These are phyloP conservation scores for Aaosphaeria pasadenensis DNA, from an alignment of 2,329 filamentous ascomycete genomes.

Conservation along the genomic window DNA sequence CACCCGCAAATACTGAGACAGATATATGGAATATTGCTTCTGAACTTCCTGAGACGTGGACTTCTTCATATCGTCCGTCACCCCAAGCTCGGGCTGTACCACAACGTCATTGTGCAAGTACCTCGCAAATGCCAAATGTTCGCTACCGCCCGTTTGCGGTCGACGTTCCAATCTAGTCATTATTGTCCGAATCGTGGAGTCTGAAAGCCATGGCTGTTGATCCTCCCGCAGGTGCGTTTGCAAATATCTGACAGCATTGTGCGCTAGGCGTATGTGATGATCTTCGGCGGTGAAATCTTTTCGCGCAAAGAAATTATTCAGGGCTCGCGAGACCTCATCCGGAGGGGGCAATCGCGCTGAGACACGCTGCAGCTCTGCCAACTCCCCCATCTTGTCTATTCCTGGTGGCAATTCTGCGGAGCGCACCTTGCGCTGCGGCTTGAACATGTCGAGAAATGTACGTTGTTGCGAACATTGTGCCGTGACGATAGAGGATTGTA, in stretches of 20 bases:
- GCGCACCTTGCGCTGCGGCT: slow-evolving; percentile 57
- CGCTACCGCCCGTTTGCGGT: slow-evolving; percentile 34
- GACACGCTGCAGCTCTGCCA: slow-evolving; percentile 61
- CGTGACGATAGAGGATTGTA: slow-evolving; percentile 17
- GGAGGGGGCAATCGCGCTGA: slow-evolving; percentile 62
- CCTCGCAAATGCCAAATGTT: slow-evolving; percentile 41
- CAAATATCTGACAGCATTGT: slow-evolving; percentile 61
- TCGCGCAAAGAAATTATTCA: slow-evolving; percentile 26
- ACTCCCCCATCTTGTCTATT: slow-evolving; percentile 67
- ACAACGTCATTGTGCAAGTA: slow-evolving; percentile 28
- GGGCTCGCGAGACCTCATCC: slow-evolving; percentile 53
- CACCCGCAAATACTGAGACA: background rate
- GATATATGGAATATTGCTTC: background rate
- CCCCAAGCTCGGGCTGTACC: slow-evolving; percentile 4
- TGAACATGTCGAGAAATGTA: slow-evolving; percentile 64
- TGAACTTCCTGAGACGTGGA: background rate
- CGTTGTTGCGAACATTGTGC: slow-evolving; percentile 42
- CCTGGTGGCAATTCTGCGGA: slow-evolving; percentile 66
- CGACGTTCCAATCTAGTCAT: slow-evolving; percentile 35
- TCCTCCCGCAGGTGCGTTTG: slow-evolving; percentile 29
- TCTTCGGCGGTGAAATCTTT: slow-evolving; percentile 22
- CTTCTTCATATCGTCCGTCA: background rate
- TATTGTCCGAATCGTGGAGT: slow-evolving; percentile 39
- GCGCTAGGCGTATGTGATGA: slow-evolving; percentile 53
- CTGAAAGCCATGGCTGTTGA: slow-evolving; percentile 34